Evolutionary conservation across 176 grass and related monocot genomes (phyloP), one percentile per base, ranked within the genome.

Genomic region (Avena sativa): DNA sequence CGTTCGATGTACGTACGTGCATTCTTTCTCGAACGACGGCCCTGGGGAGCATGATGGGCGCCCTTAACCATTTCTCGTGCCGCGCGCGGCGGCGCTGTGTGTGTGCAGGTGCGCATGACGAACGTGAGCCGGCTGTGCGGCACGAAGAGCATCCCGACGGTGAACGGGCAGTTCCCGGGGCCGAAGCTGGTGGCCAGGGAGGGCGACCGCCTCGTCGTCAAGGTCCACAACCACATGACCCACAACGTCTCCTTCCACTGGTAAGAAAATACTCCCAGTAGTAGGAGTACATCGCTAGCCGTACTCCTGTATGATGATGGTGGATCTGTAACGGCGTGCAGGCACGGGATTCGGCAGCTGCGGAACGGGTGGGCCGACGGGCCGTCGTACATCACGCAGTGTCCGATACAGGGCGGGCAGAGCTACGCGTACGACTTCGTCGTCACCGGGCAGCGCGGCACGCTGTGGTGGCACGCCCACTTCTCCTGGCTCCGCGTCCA

Each of bases 211-310:
- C 65, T 98, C 55, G 68, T 98, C 21, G 89, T 96, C 50, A 95
- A 81, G 53, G 93, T 98, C 1, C 83, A 89, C 73, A 98, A 98
- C 79, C 84, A 91, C 86, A 83, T 89, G 34, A 89, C 84, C 66
- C 66, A 89, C 87, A 93, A 94, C 8, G 87, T 91, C 61, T 87
- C 92, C 30, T 90, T 98, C 80, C 97, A 98, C 81, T 96, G 97
- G 97, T 96, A 56, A 56, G 16, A 56, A 52, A 47, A 47, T 38
- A 38, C 36, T 38, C 36, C 36, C 28, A 30, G 28, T 38, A 38
- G 36, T 38, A 38, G 36, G 36, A 38, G 36, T 38, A 38, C 36
- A 38, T 38, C 36, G 36, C 46, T 47, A 47, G 46, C 7, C 12
- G 6, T 66, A 51, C 25, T 32, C 4, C 14, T n/a, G 81, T 19